phyloP scores from a whole-genome alignment of 345 rosid species.

The Heritiera fomes region DNA sequence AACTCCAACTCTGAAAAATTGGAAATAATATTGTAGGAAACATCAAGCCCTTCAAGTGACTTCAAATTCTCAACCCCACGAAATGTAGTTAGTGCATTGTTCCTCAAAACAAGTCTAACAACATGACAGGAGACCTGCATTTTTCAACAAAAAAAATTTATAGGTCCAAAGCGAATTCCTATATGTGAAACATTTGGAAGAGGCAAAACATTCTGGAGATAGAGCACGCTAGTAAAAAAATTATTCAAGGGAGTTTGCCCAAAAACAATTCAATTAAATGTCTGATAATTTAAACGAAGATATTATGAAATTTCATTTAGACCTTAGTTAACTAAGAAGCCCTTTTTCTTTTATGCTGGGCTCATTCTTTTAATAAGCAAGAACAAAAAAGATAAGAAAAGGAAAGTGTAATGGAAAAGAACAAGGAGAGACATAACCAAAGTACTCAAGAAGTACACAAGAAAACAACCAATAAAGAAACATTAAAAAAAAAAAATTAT shows the following conservation, averaged over 20 bases:
- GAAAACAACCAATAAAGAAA: background rate
- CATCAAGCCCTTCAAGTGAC: constrained; percentile 95
- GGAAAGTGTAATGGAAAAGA: background rate
- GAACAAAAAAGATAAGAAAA: background rate
- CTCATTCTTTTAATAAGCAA: background rate
- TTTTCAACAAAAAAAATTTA: constrained; percentile 38
- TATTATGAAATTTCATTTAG: background rate
- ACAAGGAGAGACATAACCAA: background rate
- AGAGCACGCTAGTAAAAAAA: background rate
- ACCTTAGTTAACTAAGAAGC: background rate
- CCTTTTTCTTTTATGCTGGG: background rate
- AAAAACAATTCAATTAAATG: background rate
- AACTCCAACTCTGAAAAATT: constrained; percentile 84
- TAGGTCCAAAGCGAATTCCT: constrained; percentile 37
- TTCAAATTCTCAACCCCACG: constrained; percentile 93
- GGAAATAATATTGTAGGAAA: constrained; percentile 91
- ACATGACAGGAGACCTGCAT: constrained; percentile 87
- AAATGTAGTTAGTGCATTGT: constrained; percentile 84
- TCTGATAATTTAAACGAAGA: background rate
- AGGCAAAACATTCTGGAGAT: background rate
- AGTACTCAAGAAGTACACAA: background rate
- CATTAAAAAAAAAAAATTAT: background rate
- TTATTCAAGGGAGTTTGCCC: background rate
- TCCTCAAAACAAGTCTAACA: constrained; percentile 91
- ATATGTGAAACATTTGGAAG: constrained; percentile 19